These are phyloP conservation scores for Potentilla sterilis DNA, from an alignment of 306 rosid species.

Conservation along the genomic window DNA sequence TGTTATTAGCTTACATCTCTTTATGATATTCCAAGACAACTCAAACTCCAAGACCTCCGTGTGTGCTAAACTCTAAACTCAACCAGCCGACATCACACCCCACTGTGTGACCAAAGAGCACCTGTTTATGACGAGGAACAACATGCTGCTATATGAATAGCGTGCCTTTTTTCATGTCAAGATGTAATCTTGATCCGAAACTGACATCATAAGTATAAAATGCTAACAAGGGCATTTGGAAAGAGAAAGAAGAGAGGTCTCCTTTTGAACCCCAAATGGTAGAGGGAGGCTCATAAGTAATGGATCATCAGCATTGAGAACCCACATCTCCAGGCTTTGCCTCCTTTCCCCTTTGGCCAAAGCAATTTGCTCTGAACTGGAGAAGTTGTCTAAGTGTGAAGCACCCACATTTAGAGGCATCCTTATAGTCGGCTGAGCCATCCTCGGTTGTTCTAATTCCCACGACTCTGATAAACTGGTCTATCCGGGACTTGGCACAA, in stretches of 20 bases:
- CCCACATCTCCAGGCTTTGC: slow-evolving; percentile 30
- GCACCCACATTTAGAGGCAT: too few species aligned
- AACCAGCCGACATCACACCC: slow-evolving; percentile 33
- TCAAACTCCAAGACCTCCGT: too few species aligned
- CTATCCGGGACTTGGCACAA: too few species aligned
- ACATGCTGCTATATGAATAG: background rate
- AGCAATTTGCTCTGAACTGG: slow-evolving; percentile 23
- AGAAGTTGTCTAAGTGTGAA: too few species aligned
- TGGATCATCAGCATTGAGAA: slow-evolving; percentile 37
- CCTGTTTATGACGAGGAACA: slow-evolving; percentile 24
- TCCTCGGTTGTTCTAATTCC: too few species aligned
- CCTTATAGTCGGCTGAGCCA: slow-evolving; percentile 25
- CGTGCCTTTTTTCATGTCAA: background rate
- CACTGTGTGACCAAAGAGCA: slow-evolving; percentile 29
- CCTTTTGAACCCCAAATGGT: slow-evolving; percentile 34
- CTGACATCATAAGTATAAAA: background rate
- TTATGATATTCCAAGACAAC: slow-evolving; percentile 23
- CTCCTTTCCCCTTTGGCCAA: slow-evolving; percentile 36
- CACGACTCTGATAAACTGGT: too few species aligned
- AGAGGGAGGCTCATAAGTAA: slow-evolving; percentile 32
- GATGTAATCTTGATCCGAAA: background rate
- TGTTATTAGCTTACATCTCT: slow-evolving; percentile 25
- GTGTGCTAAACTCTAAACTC: too few species aligned
- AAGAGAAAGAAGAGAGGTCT: background rate
- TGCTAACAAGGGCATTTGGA: background rate